Evolutionary conservation across 306 rosid genomes (phyloP).

Genomic region (Crotalaria pallida): DNA sequence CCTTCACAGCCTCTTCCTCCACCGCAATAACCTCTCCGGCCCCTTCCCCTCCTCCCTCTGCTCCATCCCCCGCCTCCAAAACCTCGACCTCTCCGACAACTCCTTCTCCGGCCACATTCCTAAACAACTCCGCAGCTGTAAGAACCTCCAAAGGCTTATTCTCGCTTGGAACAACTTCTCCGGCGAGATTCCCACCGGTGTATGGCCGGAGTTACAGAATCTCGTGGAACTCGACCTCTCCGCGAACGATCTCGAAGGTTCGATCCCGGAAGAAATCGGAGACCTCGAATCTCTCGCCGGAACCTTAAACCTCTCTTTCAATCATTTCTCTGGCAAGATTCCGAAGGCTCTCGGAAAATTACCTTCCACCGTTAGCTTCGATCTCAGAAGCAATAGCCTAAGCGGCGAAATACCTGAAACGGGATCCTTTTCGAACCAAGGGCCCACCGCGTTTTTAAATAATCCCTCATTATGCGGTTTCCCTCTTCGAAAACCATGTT

Average conservation of each 20-base stretch:
- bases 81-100: constrained; percentile 78
- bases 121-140: constrained; percentile 39
- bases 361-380: constrained; percentile 71
- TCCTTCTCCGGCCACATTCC: constrained; percentile 61
- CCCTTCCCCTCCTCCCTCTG: constrained; percentile 62
- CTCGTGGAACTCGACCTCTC: constrained; percentile 78
- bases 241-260: constrained; percentile 51
- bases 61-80: constrained; percentile 64
- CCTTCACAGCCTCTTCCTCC: constrained; percentile 78
- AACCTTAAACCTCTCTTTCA: constrained; percentile 75
- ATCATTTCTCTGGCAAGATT: constrained; percentile 61
- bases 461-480: constrained; percentile 76
- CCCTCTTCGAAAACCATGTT: constrained; percentile 69
- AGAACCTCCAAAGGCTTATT: constrained; percentile 60
- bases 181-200: constrained; percentile 56
- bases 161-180: constrained; percentile 58
- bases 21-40: constrained; percentile 88
- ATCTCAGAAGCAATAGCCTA: constrained; percentile 69
- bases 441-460: constrained; percentile 85
- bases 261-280: constrained; percentile 61
- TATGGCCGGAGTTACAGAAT: constrained; percentile 52
- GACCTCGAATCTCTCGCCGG: constrained; percentile 64
- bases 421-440: constrained; percentile 85
- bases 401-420: constrained; percentile 89
- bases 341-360: constrained; percentile 68